Evolutionary conservation across 805 yeast species (phyloP), one percentile per base, ranked within the genome.

Genomic region (Yarrowia sp.): DNA sequence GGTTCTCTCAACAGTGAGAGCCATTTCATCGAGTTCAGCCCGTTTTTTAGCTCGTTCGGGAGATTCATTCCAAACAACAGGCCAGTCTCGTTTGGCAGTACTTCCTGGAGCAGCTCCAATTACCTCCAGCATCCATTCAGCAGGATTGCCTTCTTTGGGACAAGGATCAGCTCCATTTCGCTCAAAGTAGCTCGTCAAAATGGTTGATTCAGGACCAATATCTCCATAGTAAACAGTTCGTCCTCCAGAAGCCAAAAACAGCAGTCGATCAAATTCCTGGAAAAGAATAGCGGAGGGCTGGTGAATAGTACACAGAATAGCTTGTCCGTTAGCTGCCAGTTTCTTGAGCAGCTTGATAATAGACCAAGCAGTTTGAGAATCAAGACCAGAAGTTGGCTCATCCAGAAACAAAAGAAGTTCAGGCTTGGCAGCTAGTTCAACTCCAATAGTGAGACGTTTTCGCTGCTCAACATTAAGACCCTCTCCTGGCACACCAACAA

Each of bases 81-180:
- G 69, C 70, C 72, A 75, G 61, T 76, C 76, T 17, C 63, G 51
- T 19, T 65, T 68, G 9, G 76, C 75, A 12, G 62, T 65, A 7
- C 73, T 67, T 19, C 75, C 79, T 43, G 77, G 77, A 38, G 74
- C 78, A 62, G 78, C 80, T 41, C 82, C 81, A 62, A 73, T 71
- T 11, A 70, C 72, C 67, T 88, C 89, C 75, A 91, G 79, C 96
- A 91, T 91, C 95, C 96, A 91, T 78, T 90, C 96, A 10, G 92
- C 93, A 33, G 93, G 95, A 68, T 89, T 89, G 4, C 90, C 91
- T 38, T 80, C 80, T 8, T 79, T 77, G 21, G 92, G 92, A 76
- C 92, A 88, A 65, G 78, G 77, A 24, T 80, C 81, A 46, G 92
- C 84, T 65, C 91, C 92, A 67, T 87, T 75, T 4, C 73, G 72